phyloP scores from a whole-genome alignment of 306 rosid species.

The Abrus pulchellus region DNA sequence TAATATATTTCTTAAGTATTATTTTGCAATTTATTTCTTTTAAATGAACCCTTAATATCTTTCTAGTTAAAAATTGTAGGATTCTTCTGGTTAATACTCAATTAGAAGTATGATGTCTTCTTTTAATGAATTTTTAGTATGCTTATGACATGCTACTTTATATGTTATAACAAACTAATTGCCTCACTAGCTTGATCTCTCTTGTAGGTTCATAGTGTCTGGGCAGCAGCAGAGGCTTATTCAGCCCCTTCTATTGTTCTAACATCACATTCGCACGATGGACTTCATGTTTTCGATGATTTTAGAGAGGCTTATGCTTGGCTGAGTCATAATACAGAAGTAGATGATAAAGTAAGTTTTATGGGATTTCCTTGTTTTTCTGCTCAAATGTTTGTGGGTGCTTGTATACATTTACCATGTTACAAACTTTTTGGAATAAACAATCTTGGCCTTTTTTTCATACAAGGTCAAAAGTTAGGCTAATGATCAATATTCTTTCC shows the following conservation, averaged over 20 bases:
- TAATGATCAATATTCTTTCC: constrained; percentile 25
- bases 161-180: neutral
- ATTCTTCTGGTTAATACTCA: constrained; percentile 2
- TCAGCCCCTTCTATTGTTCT: constrained; percentile 99
- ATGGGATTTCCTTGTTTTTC: constrained; percentile 39
- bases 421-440: constrained; percentile 25
- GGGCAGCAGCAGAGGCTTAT: constrained; percentile 99
- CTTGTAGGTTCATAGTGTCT: constrained; percentile 94
- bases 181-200: constrained; percentile 40
- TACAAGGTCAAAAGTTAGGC: constrained; percentile 10
- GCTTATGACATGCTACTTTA: constrained; percentile 3
- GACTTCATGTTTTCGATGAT: constrained; percentile 98
- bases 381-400: constrained; percentile 36
- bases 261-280: constrained; percentile 84
- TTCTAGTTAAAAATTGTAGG: constrained; percentile 18
- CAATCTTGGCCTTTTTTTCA: neutral
- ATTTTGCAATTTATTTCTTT: constrained; percentile 33
- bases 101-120: constrained; percentile 23
- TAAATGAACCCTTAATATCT: constrained; percentile 5
- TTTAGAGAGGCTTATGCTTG: constrained; percentile 99
- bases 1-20: constrained; percentile 11
- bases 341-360: constrained; percentile 91
- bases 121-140: neutral
- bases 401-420: neutral
- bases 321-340: constrained; percentile 98